A percentile compares a stretch with the other conserved stretches of the same genome.
Conservation (phyloP, 768 basidiomycete genomes). For the Tephrocybe sp. region DNA sequence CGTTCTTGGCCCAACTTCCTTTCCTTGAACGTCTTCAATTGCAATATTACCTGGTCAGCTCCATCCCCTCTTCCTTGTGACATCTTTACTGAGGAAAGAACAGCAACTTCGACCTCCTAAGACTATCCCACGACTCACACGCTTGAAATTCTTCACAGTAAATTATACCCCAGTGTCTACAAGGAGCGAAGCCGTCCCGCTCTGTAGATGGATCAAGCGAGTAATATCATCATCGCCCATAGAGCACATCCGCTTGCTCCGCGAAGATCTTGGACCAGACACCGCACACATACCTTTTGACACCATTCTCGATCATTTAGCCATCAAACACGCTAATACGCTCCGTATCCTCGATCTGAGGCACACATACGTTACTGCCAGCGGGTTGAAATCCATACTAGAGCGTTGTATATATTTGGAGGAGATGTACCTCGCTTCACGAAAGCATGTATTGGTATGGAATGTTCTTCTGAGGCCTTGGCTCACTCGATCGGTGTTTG, state of each 20-base stretch:
- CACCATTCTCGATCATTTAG: constrained; percentile 33
- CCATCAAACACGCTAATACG: constrained; percentile 24
- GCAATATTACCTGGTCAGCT: constrained; percentile 50
- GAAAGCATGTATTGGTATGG: constrained; percentile 31
- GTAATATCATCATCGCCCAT: constrained; percentile 30
- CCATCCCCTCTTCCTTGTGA: constrained; percentile 12
- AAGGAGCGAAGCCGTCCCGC: constrained; percentile 18
- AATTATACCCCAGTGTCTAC: constrained; percentile 19
- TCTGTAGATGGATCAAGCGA: constrained; percentile 36
- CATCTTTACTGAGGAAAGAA: not conserved
- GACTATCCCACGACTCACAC: constrained; percentile 17
- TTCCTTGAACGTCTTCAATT: constrained; percentile 38
- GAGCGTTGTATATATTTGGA: constrained; percentile 32
- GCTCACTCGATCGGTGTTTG: not conserved
- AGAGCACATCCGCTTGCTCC: constrained; percentile 25
- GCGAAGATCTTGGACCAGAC: constrained; percentile 19
- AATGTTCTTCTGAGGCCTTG: not conserved
- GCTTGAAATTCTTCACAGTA: constrained; percentile 32
- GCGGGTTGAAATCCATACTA: constrained; percentile 26
- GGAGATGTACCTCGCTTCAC: constrained; percentile 29
- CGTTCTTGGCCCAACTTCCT: constrained; percentile 40
- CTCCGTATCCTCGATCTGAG: constrained; percentile 26
- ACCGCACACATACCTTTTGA: constrained; percentile 25
- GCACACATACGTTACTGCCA: constrained; percentile 15
- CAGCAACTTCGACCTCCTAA: constrained; percentile 43